A percentile compares a stretch with the other conserved stretches of the same genome.
Evolutionary conservation across 768 basidiomycete genomes (phyloP).

Genomic region (Filobasidium wieringae): DNA sequence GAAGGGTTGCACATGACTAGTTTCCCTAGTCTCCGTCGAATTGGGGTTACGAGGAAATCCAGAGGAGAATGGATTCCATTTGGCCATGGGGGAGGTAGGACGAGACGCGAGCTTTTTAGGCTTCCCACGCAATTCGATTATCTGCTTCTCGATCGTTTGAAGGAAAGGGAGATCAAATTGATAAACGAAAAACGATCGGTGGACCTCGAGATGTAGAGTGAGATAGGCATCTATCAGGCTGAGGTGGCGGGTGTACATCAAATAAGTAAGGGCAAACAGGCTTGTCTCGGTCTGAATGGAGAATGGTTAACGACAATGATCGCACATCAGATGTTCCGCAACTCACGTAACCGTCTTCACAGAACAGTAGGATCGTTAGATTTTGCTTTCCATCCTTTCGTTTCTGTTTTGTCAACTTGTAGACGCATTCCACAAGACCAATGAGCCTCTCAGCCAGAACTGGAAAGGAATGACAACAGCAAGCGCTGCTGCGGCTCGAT

Average conservation of each 20-base stretch:
- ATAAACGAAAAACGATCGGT: constrained; percentile 83
- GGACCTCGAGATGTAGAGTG: constrained; percentile 54
- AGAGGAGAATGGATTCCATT: constrained; percentile 8
- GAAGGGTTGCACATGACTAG: not conserved
- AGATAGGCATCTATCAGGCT: constrained; percentile 81
- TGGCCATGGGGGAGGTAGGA: constrained; percentile 10
- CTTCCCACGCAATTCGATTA: not conserved
- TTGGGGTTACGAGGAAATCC: not conserved
- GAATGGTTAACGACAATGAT: too few relatives aligned
- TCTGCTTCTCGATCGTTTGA: constrained; percentile 50
- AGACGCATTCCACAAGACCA: constrained; percentile 2
- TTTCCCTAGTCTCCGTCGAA: not conserved
- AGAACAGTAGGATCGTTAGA: constrained; percentile 25
- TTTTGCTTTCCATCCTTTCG: constrained; percentile 11
- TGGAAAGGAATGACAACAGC: not conserved
- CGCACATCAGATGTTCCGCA: not conserved
- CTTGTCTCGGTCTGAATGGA: constrained; percentile 65
- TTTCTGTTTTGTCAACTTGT: not conserved
- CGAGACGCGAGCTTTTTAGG: not conserved
- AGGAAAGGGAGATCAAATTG: constrained; percentile 63
- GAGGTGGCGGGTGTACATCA: constrained; percentile 52
- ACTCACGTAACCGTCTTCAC: constrained; percentile 35
- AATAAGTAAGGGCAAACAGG: constrained; percentile 68
- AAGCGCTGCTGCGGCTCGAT: constrained; percentile 8
- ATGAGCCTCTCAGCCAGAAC: constrained; percentile 9